Percentiles rank a stretch among this genome's conserved stretches.
phyloP scores from a whole-genome alignment of 768 basidiomycete genomes.

The Omphalotus guepiniiformis region DNA sequence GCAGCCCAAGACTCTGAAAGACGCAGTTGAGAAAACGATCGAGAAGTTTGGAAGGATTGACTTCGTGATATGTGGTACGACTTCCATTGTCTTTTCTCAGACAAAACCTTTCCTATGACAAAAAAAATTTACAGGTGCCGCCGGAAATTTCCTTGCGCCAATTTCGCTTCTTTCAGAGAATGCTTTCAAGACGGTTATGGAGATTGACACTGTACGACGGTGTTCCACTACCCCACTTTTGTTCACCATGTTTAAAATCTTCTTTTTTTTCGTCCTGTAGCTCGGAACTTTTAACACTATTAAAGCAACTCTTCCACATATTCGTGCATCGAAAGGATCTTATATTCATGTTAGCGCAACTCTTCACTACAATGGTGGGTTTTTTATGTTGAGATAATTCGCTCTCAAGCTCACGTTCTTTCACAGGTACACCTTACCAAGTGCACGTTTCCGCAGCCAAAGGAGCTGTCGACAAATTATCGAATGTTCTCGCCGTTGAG shows the following conservation, averaged over 20 bases:
- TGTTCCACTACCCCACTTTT: neutral
- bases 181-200: slow-evolving; percentile 88
- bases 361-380: slow-evolving; percentile 72
- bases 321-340: slow-evolving; percentile 69
- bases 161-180: slow-evolving; percentile 82
- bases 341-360: slow-evolving; percentile 91
- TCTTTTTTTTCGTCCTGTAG: slow-evolving; percentile 30
- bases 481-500: slow-evolving; percentile 83
- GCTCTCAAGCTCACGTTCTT: slow-evolving; percentile 1
- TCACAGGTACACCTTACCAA: slow-evolving; percentile 73
- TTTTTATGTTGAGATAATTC: slow-evolving; percentile 4
- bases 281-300: slow-evolving; percentile 92
- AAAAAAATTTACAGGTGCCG: slow-evolving; percentile 72
- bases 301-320: slow-evolving; percentile 79
- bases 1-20: slow-evolving; percentile 62
- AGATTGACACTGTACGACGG: slow-evolving; percentile 76
- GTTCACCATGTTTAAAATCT: neutral
- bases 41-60: slow-evolving; percentile 83
- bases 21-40: slow-evolving; percentile 72
- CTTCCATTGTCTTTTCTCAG: neutral
- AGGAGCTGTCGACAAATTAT: slow-evolving; percentile 88
- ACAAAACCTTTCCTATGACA: neutral
- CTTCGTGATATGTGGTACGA: slow-evolving; percentile 88
- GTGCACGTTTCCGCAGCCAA: slow-evolving; percentile 95
- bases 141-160: slow-evolving; percentile 93